Base-by-base conservation (phyloP, 1,284 basidiomycete genomes). In the Sanghuangporus weigelae region DNA sequence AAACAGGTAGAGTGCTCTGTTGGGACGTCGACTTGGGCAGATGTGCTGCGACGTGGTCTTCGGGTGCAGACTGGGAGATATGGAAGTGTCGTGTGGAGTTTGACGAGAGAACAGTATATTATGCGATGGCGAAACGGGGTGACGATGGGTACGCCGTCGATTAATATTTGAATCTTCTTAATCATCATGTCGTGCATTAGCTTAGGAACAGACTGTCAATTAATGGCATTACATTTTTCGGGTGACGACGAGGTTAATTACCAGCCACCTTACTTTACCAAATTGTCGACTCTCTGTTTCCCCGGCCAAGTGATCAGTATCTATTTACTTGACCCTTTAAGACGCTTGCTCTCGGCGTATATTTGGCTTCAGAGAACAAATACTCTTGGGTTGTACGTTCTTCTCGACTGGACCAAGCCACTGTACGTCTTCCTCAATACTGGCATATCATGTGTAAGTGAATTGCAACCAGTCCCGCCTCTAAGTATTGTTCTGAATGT, bases 51-150 rank as follows among this genome's bases (percentile, higher is more conserved):
- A 81, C 87, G 60, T 89, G 88, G 87, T 81, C 82, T 58, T 86
- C 86, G 2, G 78, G 79, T 5, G 79, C 81, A 59, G 78, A 83
- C 21, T 89, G 87, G 87, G 85, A 89, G 68, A 70, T 90, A 7
- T 89, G 87, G 88, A 90, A 90, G 69, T 89, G 87, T 67, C 75
- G 87, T 11, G 87, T 90, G 10, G 87, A 89, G 69, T 89, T 88
- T 69, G 86, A 88, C 42, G 81, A 84, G 66, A 75, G 84, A 64
- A 82, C 83, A 0, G 87, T 89, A 36, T 90, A 83, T 71, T 89
- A 90, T 69, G 87, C 84, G 0, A 89, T 90, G 86, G 87, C 87
- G 1, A 85, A 72, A 77, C 49, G 77, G 76, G 69, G 77, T 78
- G 82, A 84, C 71, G 75, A 84, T 81, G 50, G 19, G 46, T 51